These are phyloP conservation scores for Pseudogymnoascus destructans DNA, from an alignment of 2,329 filamentous ascomycete species.

Conservation along the genomic window DNA sequence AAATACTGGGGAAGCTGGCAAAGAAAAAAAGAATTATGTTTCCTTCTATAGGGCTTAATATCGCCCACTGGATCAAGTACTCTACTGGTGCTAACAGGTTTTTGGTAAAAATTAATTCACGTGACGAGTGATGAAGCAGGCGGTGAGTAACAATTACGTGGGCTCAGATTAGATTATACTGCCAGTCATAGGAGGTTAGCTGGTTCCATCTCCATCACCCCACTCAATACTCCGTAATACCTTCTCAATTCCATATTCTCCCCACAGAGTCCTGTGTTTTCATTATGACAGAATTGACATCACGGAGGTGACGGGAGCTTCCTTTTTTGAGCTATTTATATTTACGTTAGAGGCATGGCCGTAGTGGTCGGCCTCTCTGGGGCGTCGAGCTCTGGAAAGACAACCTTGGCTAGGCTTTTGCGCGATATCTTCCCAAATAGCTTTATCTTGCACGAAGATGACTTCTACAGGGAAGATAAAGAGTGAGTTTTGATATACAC, in stretches of 20 bases:
- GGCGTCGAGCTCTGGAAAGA: conserved; percentile 88
- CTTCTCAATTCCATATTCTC: not conserved
- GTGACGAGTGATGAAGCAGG: not conserved
- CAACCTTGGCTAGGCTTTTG: conserved; percentile 75
- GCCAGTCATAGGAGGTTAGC: not conserved
- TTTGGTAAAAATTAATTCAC: not conserved
- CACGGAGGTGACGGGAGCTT: not conserved
- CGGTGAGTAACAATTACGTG: not conserved
- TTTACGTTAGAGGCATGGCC: conserved; percentile 13
- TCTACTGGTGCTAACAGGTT: no score
- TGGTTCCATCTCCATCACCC: not conserved
- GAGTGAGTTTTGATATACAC: conserved; percentile 35
- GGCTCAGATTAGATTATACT: not conserved
- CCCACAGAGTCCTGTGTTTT: not conserved
- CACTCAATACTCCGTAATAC: not conserved
- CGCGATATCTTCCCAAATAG: conserved; percentile 65
- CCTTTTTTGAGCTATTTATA: not conserved
- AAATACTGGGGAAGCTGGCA: not conserved
- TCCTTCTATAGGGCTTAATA: not conserved
- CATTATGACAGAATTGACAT: not conserved
- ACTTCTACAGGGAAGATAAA: conserved; percentile 78
- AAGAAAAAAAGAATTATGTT: not conserved
- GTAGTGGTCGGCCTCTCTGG: conserved; percentile 74
- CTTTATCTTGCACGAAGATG: conserved; percentile 87
- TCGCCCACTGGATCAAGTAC: not conserved